Evolutionary conservation across 371 early-diverging fungal genomes (phyloP), one percentile per base, ranked within the genome.

Genomic region (Mucor piriformis): DNA sequence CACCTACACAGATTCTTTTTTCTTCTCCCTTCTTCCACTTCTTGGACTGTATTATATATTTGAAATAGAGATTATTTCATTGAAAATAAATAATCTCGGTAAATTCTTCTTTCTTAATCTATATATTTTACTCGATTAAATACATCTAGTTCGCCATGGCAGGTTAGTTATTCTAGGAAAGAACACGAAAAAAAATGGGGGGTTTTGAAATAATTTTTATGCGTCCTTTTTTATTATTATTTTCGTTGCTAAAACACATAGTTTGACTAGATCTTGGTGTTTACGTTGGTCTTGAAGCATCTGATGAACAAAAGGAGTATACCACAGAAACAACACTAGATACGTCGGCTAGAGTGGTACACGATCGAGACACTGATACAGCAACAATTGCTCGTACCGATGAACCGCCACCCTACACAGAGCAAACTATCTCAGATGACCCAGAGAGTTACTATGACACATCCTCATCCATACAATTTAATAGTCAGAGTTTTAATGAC

Each of bases 341-440:
- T 15, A 55, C 44, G 8, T 8, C 8, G 29, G 8, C 4, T 29
- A 8, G 8, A 44, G 44, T 56, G 13, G 48, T 47, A 37, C 57
- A 56, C n/a, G 35, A 33, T 34, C 46, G 44, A 46, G 32, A 54
- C 20, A 43, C 24, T 11, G 47, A 56, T 23, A 44, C 24, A 32
- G 23, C 46, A 23, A 13, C 51, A 15, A 32, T 4, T 15, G 24
- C 44, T 2, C 16, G 11, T 16, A 21, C 34, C 13, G 57, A 56
- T n/a, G 34, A 34, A 24, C 57, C 47, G 1, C 57, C 57, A 23
- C 57, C 57, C 16, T 56, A 56, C n/a, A 16, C 48, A 25, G 57
- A 48, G 10, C 44, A 44, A 21, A 32, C 43, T 15, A 23, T 56
- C 34, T 21, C 37, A 6, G 33, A 56, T 1, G 35, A 35, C 11